Conservation (phyloP, 768 basidiomycete genomes). For the Dioszegia hungarica region DNA sequence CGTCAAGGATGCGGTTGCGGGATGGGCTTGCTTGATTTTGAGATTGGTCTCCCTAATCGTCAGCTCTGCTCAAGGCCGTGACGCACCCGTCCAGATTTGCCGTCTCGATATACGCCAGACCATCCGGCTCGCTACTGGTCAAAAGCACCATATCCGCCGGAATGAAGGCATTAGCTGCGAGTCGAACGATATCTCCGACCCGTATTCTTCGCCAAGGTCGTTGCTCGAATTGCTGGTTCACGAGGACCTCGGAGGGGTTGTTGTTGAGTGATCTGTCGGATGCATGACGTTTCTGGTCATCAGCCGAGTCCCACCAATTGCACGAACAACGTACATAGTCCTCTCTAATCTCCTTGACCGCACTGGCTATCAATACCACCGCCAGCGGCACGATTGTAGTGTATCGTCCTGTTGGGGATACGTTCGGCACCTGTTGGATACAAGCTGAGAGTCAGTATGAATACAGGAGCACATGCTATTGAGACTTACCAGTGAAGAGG, state of each 20-base stretch:
- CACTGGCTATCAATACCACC: constrained; percentile 83
- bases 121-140: constrained; percentile 90
- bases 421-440: constrained; percentile 96
- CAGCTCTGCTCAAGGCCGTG: neutral
- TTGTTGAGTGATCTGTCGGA: constrained; percentile 89
- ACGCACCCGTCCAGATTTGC: constrained; percentile 90
- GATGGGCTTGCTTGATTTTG: constrained; percentile 94
- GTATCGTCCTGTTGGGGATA: constrained; percentile 90
- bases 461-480: neutral
- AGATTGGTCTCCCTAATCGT: constrained; percentile 84
- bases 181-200: constrained; percentile 86
- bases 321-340: constrained; percentile 65
- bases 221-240: constrained; percentile 58
- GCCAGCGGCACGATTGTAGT: constrained; percentile 90
- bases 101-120: constrained; percentile 95
- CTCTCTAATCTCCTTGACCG: constrained; percentile 92
- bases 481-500: constrained; percentile 66
- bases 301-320: constrained; percentile 5
- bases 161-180: constrained; percentile 89
- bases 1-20: constrained; percentile 71
- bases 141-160: constrained; percentile 88
- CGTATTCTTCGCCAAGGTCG: constrained; percentile 82
- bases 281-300: constrained; percentile 85
- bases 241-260: constrained; percentile 69
- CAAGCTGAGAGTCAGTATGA: constrained; percentile 54